Conservation (phyloP, 208 protist species). For the Angomonas deanei region DNA sequence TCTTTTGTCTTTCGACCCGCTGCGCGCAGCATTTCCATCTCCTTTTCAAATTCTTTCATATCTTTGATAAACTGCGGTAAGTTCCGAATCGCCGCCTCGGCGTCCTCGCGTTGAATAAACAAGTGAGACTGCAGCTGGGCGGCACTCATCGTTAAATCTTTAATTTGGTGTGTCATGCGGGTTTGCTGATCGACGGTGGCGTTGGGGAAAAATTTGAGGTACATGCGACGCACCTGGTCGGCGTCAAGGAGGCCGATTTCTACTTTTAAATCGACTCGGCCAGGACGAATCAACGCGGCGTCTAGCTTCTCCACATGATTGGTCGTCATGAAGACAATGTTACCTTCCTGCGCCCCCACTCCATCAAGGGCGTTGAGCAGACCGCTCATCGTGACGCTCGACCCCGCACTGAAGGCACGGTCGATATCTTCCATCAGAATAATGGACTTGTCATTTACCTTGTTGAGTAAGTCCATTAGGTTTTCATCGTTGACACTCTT, state of each 20-base stretch:
- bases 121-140: constrained; percentile 93
- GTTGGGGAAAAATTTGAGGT: constrained; percentile 80
- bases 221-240: constrained; percentile 77
- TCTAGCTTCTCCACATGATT: constrained; percentile 95
- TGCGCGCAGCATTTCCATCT: no score
- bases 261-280: constrained; percentile 91
- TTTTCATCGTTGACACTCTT: constrained; percentile 82
- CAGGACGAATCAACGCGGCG: constrained; percentile 92
- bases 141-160: constrained; percentile 48
- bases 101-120: constrained; percentile 83
- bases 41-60: constrained; percentile 41
- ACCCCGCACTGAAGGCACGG: constrained; percentile 84
- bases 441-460: constrained; percentile 68
- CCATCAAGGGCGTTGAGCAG: constrained; percentile 96
- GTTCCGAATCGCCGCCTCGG: constrained; percentile 36
- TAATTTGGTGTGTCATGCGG: constrained; percentile 34
- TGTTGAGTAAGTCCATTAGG: constrained; percentile 84
- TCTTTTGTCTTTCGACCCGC: no score
- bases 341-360: constrained; percentile 91
- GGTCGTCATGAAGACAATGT: constrained; percentile 97
- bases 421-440: constrained; percentile 96
- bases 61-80: constrained; percentile 38
- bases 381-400: constrained; percentile 91
- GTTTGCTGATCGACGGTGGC: constrained; percentile 18
- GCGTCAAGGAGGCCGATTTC: constrained; percentile 67